These are phyloP conservation scores for Fraxinus baroniana DNA, from an alignment of 305 asterid genomes.

Conservation along the genomic window DNA sequence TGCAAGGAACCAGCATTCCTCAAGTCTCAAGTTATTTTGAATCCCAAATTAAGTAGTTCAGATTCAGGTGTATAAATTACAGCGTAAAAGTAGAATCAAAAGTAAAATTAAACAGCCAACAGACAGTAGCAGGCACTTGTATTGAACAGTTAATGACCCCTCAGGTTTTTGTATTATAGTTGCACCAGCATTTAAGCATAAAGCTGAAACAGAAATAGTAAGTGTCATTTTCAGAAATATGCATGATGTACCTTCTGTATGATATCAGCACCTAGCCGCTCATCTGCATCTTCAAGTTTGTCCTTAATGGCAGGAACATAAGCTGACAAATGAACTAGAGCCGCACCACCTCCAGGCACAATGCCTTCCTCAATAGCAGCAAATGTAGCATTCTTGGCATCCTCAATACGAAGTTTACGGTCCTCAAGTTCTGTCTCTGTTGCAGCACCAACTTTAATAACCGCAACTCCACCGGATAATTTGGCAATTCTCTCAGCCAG, in stretches of 20 bases:
- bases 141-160: background rate
- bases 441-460: slow-evolving; percentile 97
- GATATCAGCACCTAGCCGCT: slow-evolving; percentile 91
- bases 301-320: slow-evolving; percentile 81
- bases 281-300: slow-evolving; percentile 75
- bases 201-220: background rate
- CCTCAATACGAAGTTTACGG: slow-evolving; percentile 87
- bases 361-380: slow-evolving; percentile 99
- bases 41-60: background rate
- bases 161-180: background rate
- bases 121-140: background rate
- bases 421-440: slow-evolving; percentile 95
- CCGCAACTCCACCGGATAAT: slow-evolving; percentile 92
- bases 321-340: slow-evolving; percentile 79
- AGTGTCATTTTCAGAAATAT: background rate
- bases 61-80: background rate
- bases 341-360: slow-evolving; percentile 99
- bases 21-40: background rate
- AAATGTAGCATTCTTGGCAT: slow-evolving; percentile 97
- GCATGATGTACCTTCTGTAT: slow-evolving; percentile 67
- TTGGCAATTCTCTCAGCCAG: slow-evolving; percentile 96
- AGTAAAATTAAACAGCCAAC: background rate
- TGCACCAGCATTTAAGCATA: background rate
- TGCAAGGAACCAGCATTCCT: background rate
- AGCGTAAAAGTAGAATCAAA: background rate